Percentiles rank a stretch among this genome's conserved stretches.
These are phyloP conservation scores for Davidsoniella eucalypti DNA, from an alignment of 2,329 filamentous ascomycete species.

Conservation along the genomic window DNA sequence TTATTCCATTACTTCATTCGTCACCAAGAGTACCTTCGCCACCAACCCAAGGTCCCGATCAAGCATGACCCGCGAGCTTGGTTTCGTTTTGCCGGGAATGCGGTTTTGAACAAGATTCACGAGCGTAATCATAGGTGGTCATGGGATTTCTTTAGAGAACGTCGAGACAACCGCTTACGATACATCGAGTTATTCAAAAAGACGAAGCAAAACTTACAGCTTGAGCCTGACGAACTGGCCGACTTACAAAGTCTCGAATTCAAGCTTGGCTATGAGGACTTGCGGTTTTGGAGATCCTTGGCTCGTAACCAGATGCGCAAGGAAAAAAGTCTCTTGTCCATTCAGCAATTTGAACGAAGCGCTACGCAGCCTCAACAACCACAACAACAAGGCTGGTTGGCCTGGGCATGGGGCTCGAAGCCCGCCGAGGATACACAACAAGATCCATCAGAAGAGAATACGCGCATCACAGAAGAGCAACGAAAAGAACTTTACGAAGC, in stretches of 20 bases:
- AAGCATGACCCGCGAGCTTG: slow-evolving; percentile 87
- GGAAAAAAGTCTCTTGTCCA: slow-evolving; percentile 30
- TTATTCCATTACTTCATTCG: slow-evolving; percentile 97
- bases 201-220: slow-evolving; percentile 55
- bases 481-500: slow-evolving; percentile 91
- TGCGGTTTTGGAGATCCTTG: slow-evolving; percentile 91
- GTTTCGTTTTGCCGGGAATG: slow-evolving; percentile 79
- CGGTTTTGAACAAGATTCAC: slow-evolving; percentile 84
- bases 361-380: slow-evolving; percentile 50
- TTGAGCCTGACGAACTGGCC: slow-evolving; percentile 52
- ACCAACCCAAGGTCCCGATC: slow-evolving; percentile 68
- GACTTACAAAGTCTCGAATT: slow-evolving; percentile 64
- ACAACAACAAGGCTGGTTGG: slow-evolving; percentile 70
- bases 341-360: slow-evolving; percentile 18
- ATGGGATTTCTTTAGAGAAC: slow-evolving; percentile 88
- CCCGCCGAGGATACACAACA: slow-evolving; percentile 36
- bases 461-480: slow-evolving; percentile 85
- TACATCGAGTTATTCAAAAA: slow-evolving; percentile 98
- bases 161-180: slow-evolving; percentile 69
- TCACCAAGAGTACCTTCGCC: slow-evolving; percentile 90
- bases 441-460: slow-evolving; percentile 43
- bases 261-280: slow-evolving; percentile 84
- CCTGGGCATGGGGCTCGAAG: slow-evolving; percentile 83
- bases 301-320: slow-evolving; percentile 90
- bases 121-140: slow-evolving; percentile 87